A percentile compares a stretch with the other conserved stretches of the same genome.
Evolutionary conservation across 306 rosid species (phyloP).

Genomic region (Acmispon strigosus): DNA sequence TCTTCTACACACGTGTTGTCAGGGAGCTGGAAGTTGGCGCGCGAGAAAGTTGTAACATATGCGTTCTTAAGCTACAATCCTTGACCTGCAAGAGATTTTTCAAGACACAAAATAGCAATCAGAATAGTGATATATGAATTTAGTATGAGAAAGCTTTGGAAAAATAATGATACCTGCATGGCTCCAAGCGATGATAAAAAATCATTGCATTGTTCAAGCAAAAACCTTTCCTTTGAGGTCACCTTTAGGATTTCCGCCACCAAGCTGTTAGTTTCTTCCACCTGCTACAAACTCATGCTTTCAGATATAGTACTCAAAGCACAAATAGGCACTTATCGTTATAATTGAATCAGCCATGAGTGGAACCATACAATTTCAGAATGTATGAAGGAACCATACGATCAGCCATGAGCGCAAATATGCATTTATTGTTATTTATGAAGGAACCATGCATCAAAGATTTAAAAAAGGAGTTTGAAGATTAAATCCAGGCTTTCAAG

Average conservation of each 20-base stretch:
- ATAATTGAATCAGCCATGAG: neutral
- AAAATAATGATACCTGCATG: conserved; percentile 52
- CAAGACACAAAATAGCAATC: neutral
- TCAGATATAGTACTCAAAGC: conserved; percentile 13
- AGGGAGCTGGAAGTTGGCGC: conserved; percentile 51
- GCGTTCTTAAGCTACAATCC: conserved; percentile 89
- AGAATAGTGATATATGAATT: conserved; percentile 14
- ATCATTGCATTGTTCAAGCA: conserved; percentile 79
- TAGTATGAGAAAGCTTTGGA: neutral
- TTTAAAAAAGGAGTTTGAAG: too few species aligned
- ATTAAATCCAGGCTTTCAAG: too few species aligned
- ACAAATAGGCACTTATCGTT: conserved; percentile 5
- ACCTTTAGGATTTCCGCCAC: conserved; percentile 73
- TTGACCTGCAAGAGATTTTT: conserved; percentile 43
- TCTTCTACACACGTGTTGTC: conserved; percentile 81
- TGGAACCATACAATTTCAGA: too few species aligned
- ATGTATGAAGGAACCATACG: too few species aligned
- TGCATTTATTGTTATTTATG: too few species aligned
- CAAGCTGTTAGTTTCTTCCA: conserved; percentile 77
- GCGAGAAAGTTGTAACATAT: conserved; percentile 57
- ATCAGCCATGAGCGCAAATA: too few species aligned
- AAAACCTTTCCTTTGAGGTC: conserved; percentile 61
- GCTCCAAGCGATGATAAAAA: conserved; percentile 69
- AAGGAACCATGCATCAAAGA: too few species aligned
- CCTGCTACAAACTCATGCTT: conserved; percentile 37